Evolutionary conservation across 2,329 filamentous ascomycete species (phyloP), one percentile per base, ranked within the genome.

Genomic region (Penicillium verrucosum): DNA sequence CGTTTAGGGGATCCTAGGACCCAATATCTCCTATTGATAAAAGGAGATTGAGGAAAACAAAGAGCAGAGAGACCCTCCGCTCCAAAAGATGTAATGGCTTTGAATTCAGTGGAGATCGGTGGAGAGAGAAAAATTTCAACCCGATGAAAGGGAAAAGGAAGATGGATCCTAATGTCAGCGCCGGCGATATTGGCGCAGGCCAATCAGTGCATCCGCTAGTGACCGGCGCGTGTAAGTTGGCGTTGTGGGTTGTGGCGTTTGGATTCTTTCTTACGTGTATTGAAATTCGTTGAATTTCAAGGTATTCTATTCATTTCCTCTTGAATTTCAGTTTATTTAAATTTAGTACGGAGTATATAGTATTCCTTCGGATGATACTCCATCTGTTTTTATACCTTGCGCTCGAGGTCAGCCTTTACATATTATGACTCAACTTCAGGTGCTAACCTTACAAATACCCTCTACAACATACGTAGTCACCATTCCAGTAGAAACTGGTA

Each of bases 81-180:
- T 45, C 54, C 54, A 52, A 30, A 56, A 42, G 45, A 51, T 55
- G 25, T 51, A 55, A 55, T 55, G 38, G 38, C 52, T 55, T 51
- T 48, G 38, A 34, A 34, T 41, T 57, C 27, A 47, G 48, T 53
- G 54, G 42, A 56, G 54, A 46, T 52, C 47, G 45, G 60, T 64
- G 54, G 57, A 63, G 56, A 60, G 56, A 43, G 58, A 54, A 59
- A 64, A 61, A 50, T 54, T 61, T 58, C 51, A 55, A 63, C 47
- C 54, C 47, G 47, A 46, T 49, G 45, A 58, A 55, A 55, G 55
- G 47, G 41, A 58, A 41, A 43, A 27, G 29, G 18, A 37, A 55
- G 45, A 55, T 50, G 52, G 52, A 54, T 50, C 52, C 46, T 5
- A 51, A 51, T 36, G 30, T 51, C 38, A 38, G 52, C 52, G 52